Evolutionary conservation across 345 rosid species (phyloP).

Genomic region (Ailanthus altissimus): DNA sequence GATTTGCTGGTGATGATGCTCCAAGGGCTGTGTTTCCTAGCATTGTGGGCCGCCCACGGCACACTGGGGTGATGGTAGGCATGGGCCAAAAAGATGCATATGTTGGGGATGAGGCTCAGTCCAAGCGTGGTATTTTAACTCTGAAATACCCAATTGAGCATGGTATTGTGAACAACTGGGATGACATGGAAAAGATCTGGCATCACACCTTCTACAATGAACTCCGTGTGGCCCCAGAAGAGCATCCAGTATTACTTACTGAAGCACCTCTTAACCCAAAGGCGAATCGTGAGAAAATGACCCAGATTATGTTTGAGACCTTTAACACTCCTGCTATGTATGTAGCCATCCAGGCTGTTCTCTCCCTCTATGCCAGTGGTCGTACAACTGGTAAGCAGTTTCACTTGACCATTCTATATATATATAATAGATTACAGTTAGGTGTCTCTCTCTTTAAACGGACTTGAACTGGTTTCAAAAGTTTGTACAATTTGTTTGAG

Average conservation of each 20-base stretch:
- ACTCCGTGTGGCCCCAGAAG: conserved; percentile 69
- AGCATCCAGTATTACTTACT: conserved; percentile 65
- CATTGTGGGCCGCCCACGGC: conserved; percentile 66
- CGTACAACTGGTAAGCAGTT: conserved; percentile 61
- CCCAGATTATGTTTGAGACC: conserved; percentile 69
- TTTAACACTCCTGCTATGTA: conserved; percentile 67
- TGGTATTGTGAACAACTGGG: conserved; percentile 70
- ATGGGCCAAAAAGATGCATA: conserved; percentile 70
- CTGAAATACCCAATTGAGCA: conserved; percentile 71
- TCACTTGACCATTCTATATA: conserved; percentile 1
- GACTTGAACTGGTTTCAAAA: conserved; percentile 3
- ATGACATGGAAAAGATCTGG: conserved; percentile 73
- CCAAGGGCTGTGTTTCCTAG: conserved; percentile 78
- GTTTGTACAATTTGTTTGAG: not conserved
- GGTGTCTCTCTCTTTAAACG: not conserved
- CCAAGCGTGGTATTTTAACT: conserved; percentile 68
- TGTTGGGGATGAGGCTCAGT: conserved; percentile 73
- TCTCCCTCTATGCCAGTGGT: conserved; percentile 71
- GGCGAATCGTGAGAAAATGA: conserved; percentile 70
- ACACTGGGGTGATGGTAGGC: conserved; percentile 72
- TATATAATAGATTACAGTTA: not conserved
- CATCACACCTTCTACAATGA: conserved; percentile 66
- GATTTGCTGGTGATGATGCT: conserved; percentile 76
- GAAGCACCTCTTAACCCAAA: conserved; percentile 72
- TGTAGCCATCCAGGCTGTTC: conserved; percentile 70